Conservation (phyloP, 108 stramenopile genomes). For the Schizochytrium sp. region DNA sequence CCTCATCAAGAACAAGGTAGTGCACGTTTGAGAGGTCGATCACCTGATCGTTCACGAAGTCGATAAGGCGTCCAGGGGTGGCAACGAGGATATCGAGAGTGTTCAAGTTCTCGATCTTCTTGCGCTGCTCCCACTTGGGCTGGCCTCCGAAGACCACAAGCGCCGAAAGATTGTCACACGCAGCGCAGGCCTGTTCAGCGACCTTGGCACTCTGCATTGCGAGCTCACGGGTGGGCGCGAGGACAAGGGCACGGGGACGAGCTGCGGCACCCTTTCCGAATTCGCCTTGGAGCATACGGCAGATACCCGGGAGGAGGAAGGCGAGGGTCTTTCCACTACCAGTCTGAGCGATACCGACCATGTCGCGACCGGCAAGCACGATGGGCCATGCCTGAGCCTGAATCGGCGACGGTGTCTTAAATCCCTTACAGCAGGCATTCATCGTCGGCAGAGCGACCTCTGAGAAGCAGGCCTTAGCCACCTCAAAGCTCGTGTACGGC, state of each 20-base stretch:
- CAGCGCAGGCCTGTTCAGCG: constrained; percentile 86
- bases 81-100: constrained; percentile 88
- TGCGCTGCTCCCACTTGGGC: constrained; percentile 87
- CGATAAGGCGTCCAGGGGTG: constrained; percentile 95
- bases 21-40: constrained; percentile 83
- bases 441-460: constrained; percentile 73
- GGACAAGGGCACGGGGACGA: constrained; percentile 89
- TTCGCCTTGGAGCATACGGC: constrained; percentile 74
- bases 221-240: constrained; percentile 97
- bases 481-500: constrained; percentile 73
- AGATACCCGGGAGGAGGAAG: constrained; percentile 91
- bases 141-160: constrained; percentile 95
- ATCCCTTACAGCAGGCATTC: constrained; percentile 79
- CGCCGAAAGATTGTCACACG: constrained; percentile 81
- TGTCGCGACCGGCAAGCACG: constrained; percentile 78
- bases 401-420: constrained; percentile 90
- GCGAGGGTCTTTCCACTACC: constrained; percentile 95
- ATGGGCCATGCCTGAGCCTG: constrained; percentile 97
- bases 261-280: constrained; percentile 65
- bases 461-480: constrained; percentile 79
- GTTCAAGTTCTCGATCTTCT: constrained; percentile 80
- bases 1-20: constrained; percentile 94
- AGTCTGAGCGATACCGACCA: constrained; percentile 97
- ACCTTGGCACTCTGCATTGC: constrained; percentile 95
- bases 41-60: constrained; percentile 88